A percentile compares a stretch with the other conserved stretches of the same genome.
phyloP scores from a whole-genome alignment of 1,284 basidiomycete genomes.

The Golubevia pallescens region DNA sequence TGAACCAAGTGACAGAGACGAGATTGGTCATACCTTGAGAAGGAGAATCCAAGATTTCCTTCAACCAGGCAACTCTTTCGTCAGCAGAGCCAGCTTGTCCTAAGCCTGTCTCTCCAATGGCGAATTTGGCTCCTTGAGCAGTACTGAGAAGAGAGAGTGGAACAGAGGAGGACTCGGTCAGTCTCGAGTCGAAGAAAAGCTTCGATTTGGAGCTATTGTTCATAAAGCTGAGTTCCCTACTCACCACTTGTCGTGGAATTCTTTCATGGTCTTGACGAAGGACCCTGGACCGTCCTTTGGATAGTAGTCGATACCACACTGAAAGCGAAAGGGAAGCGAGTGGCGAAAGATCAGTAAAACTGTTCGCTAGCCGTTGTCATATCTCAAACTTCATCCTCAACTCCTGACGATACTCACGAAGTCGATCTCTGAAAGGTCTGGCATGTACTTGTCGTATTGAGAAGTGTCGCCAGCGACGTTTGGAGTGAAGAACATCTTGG shows the following conservation, averaged over 20 bases:
- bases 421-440: constrained; percentile 9
- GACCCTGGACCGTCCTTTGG: constrained; percentile 22
- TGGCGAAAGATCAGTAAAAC: no score
- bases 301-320: constrained; percentile 60
- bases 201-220: constrained; percentile 11
- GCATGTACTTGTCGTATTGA: constrained; percentile 22
- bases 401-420: no score
- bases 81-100: constrained; percentile 25
- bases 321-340: no score
- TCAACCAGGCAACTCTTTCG: constrained; percentile 47
- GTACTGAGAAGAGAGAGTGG: no score
- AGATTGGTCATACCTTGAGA: constrained; percentile 47
- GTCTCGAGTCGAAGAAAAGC: constrained; percentile 1
- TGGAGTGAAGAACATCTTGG: constrained; percentile 61
- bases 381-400: no score
- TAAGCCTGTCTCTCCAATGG: constrained; percentile 64
- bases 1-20: constrained; percentile 62
- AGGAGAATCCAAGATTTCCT: constrained; percentile 39
- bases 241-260: constrained; percentile 62
- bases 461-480: constrained; percentile 20
- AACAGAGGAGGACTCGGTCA: no score
- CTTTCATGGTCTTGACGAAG: constrained; percentile 54
- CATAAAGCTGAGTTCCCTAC: no score
- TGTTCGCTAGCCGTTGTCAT: no score
- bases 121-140: constrained; percentile 40